Base-by-base conservation (phyloP, 2,329 filamentous ascomycete species). In the Aspergillus texensis region DNA sequence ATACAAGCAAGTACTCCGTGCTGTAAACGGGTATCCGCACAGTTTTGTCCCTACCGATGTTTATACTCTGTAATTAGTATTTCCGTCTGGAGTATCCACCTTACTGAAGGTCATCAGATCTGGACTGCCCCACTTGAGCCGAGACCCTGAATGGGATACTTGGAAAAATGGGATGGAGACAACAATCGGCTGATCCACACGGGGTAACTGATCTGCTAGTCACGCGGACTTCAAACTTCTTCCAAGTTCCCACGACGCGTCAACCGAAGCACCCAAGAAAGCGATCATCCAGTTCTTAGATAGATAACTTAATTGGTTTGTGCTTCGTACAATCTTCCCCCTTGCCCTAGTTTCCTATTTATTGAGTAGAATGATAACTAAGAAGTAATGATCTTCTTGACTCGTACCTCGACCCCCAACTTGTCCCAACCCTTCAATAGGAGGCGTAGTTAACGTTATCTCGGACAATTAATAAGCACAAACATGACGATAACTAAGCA, bases 71-170 rank as follows among this genome's bases (percentile, higher is more conserved):
- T 36, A 14, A 16, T 36, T 36, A 28, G 26, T 28, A 16, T 36
- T 36, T 36, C 34, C 34, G 34, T 36, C 14, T 36, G 48, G 6
- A 32, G 56, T 46, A 48, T 36, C 56, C 43, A 58, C 41, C 26
- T 43, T 9, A 36, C 34, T 34, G 56, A 57, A 60, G 61, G 64
- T 67, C 65, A 67, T 66, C 65, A 52, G 65, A 67, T 67, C 66
- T 65, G 57, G 48, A 48, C 46, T 58, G 62, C 61, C 63, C 68
- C 67, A 69, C 65, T 28, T 30, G 55, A 66, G 65, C 67, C 65
- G 66, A 64, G 65, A 63, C 57, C 55, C 54, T 63, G 56, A 28
- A 57, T 34, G 24, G 16, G 39, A 58, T 30, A 48, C 11, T 41
- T n/a, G 16, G 21, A 24, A 24, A 11, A 55, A 21, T 32, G 28